Evolutionary conservation across 306 rosid genomes (phyloP).

Genomic region (Prunus padus): DNA sequence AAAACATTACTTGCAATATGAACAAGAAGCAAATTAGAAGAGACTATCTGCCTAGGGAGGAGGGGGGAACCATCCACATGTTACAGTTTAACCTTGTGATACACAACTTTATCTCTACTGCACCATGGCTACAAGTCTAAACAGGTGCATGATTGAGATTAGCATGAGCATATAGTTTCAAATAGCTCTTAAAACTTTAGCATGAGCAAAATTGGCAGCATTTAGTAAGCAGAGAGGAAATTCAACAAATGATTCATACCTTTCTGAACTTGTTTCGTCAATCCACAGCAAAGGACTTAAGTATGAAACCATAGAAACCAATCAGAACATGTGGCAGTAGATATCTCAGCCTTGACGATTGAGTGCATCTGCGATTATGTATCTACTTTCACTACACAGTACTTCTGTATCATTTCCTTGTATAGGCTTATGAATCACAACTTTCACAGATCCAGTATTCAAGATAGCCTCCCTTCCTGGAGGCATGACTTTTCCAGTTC

Average conservation of each 20-base stretch:
- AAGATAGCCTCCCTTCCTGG: constrained; percentile 72
- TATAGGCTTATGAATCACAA: constrained; percentile 73
- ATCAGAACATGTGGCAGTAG: constrained; percentile 12
- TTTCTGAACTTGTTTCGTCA: not conserved
- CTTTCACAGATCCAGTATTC: constrained; percentile 69
- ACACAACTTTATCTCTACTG: not conserved
- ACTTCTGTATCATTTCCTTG: constrained; percentile 54
- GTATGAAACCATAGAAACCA: constrained; percentile 22
- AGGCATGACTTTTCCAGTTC: constrained; percentile 95
- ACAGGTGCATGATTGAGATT: not conserved
- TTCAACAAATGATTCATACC: constrained; percentile 2
- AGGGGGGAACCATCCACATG: not conserved
- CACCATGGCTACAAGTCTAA: not conserved
- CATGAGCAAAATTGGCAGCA: not conserved
- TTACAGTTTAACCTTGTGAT: not conserved
- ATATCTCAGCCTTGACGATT: constrained; percentile 39
- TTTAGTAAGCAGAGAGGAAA: not conserved
- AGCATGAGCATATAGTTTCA: not conserved
- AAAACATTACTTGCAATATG: not conserved
- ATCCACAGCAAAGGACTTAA: constrained; percentile 4
- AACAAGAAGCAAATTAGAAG: not conserved
- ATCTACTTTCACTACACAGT: constrained; percentile 72
- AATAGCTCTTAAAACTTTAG: not conserved
- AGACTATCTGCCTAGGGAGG: not conserved
- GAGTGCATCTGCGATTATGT: constrained; percentile 53